These are phyloP conservation scores for Fusarium sp. DNA, from an alignment of 2,329 filamentous ascomycete species.

Conservation along the genomic window DNA sequence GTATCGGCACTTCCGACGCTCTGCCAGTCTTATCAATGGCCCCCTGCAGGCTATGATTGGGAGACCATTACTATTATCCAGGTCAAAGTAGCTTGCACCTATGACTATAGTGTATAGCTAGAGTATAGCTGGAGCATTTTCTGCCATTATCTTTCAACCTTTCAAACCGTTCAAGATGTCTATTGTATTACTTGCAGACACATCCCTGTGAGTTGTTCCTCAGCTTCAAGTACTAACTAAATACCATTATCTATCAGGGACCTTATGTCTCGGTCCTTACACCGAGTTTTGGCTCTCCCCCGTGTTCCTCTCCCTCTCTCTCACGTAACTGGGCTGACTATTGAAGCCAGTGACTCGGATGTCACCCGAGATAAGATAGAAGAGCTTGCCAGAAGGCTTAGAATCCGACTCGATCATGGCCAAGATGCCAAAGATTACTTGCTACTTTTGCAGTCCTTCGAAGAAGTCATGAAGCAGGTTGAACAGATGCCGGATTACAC, in stretches of 20 bases:
- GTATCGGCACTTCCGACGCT: neutral
- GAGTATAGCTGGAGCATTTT: neutral
- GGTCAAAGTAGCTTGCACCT: neutral
- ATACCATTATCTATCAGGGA: neutral
- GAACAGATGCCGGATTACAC: conserved; percentile 44
- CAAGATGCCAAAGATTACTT: conserved; percentile 46
- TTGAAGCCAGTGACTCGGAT: conserved; percentile 7
- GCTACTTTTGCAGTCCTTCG: conserved; percentile 40
- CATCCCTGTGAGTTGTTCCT: neutral
- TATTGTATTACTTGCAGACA: neutral
- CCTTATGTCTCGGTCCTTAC: neutral
- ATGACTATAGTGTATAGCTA: neutral
- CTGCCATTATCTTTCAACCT: neutral
- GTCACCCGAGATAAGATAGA: conserved; percentile 23
- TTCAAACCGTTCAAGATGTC: neutral
- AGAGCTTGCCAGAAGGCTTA: conserved; percentile 30
- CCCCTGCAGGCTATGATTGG: neutral
- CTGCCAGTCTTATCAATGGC: neutral
- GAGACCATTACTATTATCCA: neutral
- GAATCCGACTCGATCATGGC: conserved; percentile 20
- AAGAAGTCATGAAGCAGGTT: conserved; percentile 42
- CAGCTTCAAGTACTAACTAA: neutral
- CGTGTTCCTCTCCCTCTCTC: neutral
- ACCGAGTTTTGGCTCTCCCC: neutral
- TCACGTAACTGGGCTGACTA: neutral